Percentiles rank a stretch among this genome's conserved stretches.
These are phyloP conservation scores for Verticillium dahliae DNA, from an alignment of 2,329 filamentous ascomycete genomes.

Conservation along the genomic window DNA sequence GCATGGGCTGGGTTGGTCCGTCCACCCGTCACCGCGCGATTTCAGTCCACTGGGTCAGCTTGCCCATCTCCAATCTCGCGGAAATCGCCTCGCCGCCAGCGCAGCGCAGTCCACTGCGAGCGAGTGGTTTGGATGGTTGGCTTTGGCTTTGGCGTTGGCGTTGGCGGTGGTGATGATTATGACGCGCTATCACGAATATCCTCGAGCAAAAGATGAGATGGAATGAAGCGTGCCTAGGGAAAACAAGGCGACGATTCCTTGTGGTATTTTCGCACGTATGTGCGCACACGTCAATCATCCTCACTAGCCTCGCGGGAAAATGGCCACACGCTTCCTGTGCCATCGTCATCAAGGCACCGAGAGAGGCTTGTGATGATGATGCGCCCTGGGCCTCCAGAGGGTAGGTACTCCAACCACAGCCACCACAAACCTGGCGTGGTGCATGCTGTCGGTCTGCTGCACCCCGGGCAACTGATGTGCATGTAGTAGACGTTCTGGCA, in stretches of 20 bases:
- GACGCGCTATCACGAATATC: too few species aligned
- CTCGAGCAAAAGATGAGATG: too few species aligned
- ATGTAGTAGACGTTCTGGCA: not conserved
- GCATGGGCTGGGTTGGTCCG: not conserved
- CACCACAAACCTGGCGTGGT: not conserved
- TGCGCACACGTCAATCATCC: not conserved
- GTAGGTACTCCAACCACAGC: not conserved
- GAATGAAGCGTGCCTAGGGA: too few species aligned
- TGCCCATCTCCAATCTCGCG: not conserved
- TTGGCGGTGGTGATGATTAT: too few species aligned
- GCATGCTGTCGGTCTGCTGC: not conserved
- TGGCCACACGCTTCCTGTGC: not conserved
- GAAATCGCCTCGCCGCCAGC: not conserved
- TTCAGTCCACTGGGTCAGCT: not conserved
- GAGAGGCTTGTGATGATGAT: not conserved
- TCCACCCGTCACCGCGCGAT: not conserved
- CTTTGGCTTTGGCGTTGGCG: too few species aligned
- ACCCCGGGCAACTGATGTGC: not conserved
- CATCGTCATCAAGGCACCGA: not conserved
- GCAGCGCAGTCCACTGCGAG: not conserved
- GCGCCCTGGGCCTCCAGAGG: not conserved
- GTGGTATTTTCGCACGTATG: not conserved
- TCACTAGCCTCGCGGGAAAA: not conserved
- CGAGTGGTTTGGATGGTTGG: too few species aligned
- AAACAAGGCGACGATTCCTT: too few species aligned